These are phyloP conservation scores for Aspergillus sp. DNA, from an alignment of 2,329 filamentous ascomycete species.

Conservation along the genomic window DNA sequence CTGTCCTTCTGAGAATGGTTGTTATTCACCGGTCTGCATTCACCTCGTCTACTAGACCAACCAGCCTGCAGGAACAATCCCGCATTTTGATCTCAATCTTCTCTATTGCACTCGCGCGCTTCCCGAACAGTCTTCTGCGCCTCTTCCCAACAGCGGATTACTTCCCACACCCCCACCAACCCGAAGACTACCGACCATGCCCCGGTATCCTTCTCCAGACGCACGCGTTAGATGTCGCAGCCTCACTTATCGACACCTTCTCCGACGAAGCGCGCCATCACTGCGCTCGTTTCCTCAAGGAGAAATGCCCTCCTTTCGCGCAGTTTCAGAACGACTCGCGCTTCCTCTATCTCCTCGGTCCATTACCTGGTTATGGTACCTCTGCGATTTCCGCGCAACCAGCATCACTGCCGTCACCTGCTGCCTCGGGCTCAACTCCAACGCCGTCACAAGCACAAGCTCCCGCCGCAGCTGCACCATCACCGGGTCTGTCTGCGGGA, in stretches of 20 bases:
- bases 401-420: constrained; percentile 25
- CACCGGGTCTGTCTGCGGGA: background rate
- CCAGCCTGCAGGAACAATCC: constrained; percentile 27
- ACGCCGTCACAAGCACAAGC: constrained; percentile 12
- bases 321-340: constrained; percentile 34
- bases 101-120: constrained; percentile 34
- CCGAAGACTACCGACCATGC: constrained; percentile 19
- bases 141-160: constrained; percentile 24
- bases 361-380: constrained; percentile 19
- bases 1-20: constrained; percentile 34
- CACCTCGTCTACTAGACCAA: constrained; percentile 17
- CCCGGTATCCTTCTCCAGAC: constrained; percentile 31
- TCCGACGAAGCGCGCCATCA: constrained; percentile 38
- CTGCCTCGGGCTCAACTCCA: constrained; percentile 22
- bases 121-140: constrained; percentile 26
- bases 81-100: constrained; percentile 34
- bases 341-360: constrained; percentile 38
- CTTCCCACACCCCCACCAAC: constrained; percentile 19
- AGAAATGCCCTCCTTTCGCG: constrained; percentile 33
- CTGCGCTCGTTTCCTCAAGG: constrained; percentile 37
- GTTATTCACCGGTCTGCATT: constrained; percentile 36
- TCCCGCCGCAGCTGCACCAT: background rate
- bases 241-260: constrained; percentile 38
- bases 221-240: constrained; percentile 40
- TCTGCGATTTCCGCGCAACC: constrained; percentile 15